Evolutionary conservation across 139 green algal genomes (phyloP).

Genomic region (Marvania coccoides): DNA sequence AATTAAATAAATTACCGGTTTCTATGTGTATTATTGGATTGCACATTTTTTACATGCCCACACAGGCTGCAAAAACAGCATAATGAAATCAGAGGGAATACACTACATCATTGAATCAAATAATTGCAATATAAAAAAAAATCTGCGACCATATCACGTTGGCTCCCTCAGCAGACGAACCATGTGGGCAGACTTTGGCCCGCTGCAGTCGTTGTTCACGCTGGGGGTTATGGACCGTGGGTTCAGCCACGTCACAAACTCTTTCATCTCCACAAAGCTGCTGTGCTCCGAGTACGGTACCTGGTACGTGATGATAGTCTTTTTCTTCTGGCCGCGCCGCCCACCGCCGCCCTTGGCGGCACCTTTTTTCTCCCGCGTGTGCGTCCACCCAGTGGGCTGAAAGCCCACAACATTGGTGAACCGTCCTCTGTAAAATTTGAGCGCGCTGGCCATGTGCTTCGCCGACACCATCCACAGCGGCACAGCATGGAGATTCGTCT

Average conservation of each 20-base stretch:
- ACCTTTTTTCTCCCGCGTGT: slow-evolving; percentile 27
- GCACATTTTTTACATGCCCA: no score
- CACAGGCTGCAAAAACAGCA: no score
- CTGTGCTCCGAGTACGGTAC: slow-evolving; percentile 79
- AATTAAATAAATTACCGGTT: no score
- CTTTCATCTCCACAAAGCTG: slow-evolving; percentile 55
- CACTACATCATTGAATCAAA: no score
- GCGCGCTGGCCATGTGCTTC: slow-evolving; percentile 60
- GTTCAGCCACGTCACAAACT: slow-evolving; percentile 61
- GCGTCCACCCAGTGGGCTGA: slow-evolving; percentile 77
- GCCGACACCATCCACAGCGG: slow-evolving; percentile 63
- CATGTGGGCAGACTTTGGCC: slow-evolving; percentile 30
- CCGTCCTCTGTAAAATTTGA: slow-evolving; percentile 51
- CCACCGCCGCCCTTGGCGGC: not conserved
- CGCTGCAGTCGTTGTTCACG: slow-evolving; percentile 56
- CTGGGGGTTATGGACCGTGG: slow-evolving; percentile 47
- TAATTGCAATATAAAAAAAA: no score
- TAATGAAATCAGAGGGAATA: no score
- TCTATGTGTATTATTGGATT: no score
- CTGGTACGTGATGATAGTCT: slow-evolving; percentile 77
- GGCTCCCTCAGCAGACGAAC: slow-evolving; percentile 28
- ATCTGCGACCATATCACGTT: no score
- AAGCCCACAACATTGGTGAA: slow-evolving; percentile 74
- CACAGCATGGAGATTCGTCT: slow-evolving; percentile 80
- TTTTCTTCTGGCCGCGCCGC: not conserved